Percentiles rank a stretch among this genome's conserved stretches.
Conservation (phyloP, 495 filamentous ascomycete species). For the Melanomma pulvis-pyrius region DNA sequence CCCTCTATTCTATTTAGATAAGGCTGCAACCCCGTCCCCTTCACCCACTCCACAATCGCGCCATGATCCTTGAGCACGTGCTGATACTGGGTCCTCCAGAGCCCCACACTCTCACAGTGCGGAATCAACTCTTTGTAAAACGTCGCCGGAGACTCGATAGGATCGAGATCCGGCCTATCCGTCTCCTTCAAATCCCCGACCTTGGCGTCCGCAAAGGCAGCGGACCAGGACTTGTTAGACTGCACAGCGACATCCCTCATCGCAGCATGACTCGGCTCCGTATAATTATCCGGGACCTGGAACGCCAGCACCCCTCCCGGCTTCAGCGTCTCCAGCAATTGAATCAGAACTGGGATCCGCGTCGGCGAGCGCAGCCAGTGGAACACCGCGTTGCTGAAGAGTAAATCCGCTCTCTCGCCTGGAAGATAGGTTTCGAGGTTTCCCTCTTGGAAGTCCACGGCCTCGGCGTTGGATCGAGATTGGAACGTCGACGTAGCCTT, state of each 20-base stretch:
- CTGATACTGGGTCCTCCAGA: slow-evolving; percentile 58
- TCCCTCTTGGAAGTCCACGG: slow-evolving; percentile 16
- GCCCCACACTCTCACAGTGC: slow-evolving; percentile 47
- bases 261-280: slow-evolving; percentile 52
- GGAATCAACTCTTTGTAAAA: slow-evolving; percentile 54
- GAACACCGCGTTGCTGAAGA: slow-evolving; percentile 60
- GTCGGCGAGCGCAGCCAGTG: slow-evolving; percentile 55
- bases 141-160: slow-evolving; percentile 50
- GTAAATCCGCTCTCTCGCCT: slow-evolving; percentile 45
- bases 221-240: slow-evolving; percentile 45
- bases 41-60: slow-evolving; percentile 61
- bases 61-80: slow-evolving; percentile 52
- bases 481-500: slow-evolving; percentile 43
- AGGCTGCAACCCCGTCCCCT: slow-evolving; percentile 57
- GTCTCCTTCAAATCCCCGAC: slow-evolving; percentile 35
- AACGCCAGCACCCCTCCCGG: slow-evolving; percentile 56
- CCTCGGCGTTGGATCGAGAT: background rate
- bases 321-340: slow-evolving; percentile 46
- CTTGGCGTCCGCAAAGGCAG: background rate
- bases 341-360: slow-evolving; percentile 50
- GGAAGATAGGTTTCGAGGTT: slow-evolving; percentile 48
- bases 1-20: slow-evolving; percentile 51
- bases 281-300: slow-evolving; percentile 58
- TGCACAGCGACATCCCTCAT: slow-evolving; percentile 53
- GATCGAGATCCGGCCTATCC: slow-evolving; percentile 49